Evolutionary conservation across 1,284 basidiomycete species (phyloP).

Genomic region (Leccinum subfulvum): DNA sequence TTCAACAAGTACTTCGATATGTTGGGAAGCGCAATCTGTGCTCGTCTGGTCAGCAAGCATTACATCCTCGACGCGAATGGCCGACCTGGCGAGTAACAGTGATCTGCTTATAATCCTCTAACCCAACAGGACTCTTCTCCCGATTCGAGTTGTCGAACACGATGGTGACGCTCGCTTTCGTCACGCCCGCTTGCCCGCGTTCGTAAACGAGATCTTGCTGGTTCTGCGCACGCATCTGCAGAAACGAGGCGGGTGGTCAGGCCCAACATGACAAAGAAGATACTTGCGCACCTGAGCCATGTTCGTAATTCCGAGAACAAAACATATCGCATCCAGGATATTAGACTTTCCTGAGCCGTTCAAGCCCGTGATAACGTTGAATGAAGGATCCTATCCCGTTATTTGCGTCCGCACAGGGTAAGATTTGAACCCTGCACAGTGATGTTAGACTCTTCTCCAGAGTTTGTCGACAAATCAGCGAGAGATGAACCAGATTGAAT

Average conservation of each 20-base stretch:
- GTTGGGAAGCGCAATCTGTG: constrained; percentile 88
- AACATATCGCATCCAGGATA: constrained; percentile 93
- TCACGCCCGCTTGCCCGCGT: constrained; percentile 95
- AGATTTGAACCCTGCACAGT: constrained; percentile 82
- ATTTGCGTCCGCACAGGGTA: constrained; percentile 95
- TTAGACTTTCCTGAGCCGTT: constrained; percentile 97
- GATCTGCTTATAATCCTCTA: constrained; percentile 84
- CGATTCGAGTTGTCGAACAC: constrained; percentile 99
- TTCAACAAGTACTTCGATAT: constrained; percentile 95
- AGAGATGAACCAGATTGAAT: no score
- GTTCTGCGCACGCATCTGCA: constrained; percentile 91
- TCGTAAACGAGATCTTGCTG: constrained; percentile 98
- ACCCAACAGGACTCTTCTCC: constrained; percentile 82
- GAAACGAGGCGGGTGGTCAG: neutral
- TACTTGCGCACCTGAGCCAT: constrained; percentile 68
- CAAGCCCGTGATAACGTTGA: constrained; percentile 96
- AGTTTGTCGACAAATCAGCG: no score
- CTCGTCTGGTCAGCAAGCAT: constrained; percentile 8
- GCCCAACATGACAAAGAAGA: neutral
- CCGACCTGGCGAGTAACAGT: constrained; percentile 94
- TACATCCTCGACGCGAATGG: constrained; percentile 10
- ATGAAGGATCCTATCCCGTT: constrained; percentile 92
- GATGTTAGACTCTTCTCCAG: constrained; percentile 8
- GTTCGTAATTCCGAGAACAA: constrained; percentile 95
- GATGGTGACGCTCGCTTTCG: constrained; percentile 97